Conservation (phyloP, 371 early-diverging fungal species). For the Rhizopus delemar region DNA sequence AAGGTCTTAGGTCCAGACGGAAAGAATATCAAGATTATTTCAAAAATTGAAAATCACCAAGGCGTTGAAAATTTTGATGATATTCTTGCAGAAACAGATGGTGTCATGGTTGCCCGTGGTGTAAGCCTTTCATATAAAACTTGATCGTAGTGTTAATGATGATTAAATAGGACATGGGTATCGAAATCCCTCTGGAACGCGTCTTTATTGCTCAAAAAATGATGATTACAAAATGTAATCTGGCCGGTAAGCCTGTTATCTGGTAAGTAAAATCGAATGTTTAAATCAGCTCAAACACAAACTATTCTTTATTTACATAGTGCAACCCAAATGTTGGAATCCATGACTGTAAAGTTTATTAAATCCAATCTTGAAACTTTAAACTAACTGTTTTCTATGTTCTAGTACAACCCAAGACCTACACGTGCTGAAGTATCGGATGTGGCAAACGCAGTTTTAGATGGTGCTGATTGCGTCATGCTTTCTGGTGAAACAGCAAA, state of each 20-base stretch:
- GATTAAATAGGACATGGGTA: conserved; percentile 80
- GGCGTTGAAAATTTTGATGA: conserved; percentile 97
- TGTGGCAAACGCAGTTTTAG: conserved; percentile 97
- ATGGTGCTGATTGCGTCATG: conserved; percentile 99
- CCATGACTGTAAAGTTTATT: conserved; percentile 81
- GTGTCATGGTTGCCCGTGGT: conserved; percentile 99
- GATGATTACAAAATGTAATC: conserved; percentile 94
- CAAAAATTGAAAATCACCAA: conserved; percentile 95
- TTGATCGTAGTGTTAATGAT: too few relatives aligned
- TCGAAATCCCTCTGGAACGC: conserved; percentile 92
- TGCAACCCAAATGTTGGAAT: conserved; percentile 99
- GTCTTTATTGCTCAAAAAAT: conserved; percentile 97
- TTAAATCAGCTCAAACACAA: background rate
- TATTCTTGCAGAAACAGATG: conserved; percentile 93
- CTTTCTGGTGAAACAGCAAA: conserved; percentile 98
- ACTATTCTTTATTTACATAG: conserved; percentile 11
- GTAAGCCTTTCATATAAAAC: conserved; percentile 20
- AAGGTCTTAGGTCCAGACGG: conserved; percentile 77
- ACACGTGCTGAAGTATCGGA: conserved; percentile 99
- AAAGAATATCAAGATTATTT: conserved; percentile 88
- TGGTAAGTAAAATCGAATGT: conserved; percentile 45
- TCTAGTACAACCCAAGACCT: conserved; percentile 87
- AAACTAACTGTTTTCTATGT: background rate
- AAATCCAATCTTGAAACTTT: too few relatives aligned
- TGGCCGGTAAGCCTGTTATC: conserved; percentile 95